Conservation (phyloP, 2,329 filamentous ascomycete genomes). For the Botryotinia calthae region DNA sequence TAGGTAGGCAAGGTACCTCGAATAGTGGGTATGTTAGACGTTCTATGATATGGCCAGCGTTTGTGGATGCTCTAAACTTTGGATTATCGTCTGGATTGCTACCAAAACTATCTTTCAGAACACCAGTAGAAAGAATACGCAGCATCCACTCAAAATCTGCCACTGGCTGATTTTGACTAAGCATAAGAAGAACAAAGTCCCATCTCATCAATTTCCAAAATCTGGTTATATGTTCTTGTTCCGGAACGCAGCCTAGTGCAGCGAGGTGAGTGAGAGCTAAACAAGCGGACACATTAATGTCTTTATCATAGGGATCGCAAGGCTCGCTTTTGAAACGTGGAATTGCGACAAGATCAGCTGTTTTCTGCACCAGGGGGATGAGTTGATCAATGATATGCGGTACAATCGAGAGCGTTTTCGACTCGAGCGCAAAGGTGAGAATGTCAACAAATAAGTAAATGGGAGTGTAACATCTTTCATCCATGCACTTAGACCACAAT, state of each 20-base stretch:
- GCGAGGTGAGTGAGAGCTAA: constrained; percentile 65
- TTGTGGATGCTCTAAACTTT: constrained; percentile 41
- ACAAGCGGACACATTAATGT: constrained; percentile 62
- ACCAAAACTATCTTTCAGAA: constrained; percentile 62
- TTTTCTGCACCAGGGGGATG: constrained; percentile 54
- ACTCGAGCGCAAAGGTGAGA: constrained; percentile 60
- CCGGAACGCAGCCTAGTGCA: constrained; percentile 55
- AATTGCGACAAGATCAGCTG: constrained; percentile 53
- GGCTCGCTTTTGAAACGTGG: constrained; percentile 44
- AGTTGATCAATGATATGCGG: constrained; percentile 58
- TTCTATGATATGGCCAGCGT: constrained; percentile 39
- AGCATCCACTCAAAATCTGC: constrained; percentile 63
- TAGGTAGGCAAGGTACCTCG: constrained; percentile 41
- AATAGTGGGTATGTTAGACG: constrained; percentile 46
- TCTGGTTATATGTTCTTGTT: constrained; percentile 38
- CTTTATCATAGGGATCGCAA: constrained; percentile 48
- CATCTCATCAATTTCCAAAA: constrained; percentile 70
- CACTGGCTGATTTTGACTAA: constrained; percentile 64
- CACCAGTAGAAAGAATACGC: constrained; percentile 64
- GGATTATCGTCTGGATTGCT: constrained; percentile 52
- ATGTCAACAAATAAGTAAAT: constrained; percentile 65
- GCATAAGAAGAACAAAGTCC: constrained; percentile 64
- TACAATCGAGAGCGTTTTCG: constrained; percentile 58
- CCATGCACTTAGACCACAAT: constrained; percentile 66
- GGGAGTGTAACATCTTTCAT: constrained; percentile 60